phyloP scores from a whole-genome alignment of 2,329 filamentous ascomycete species.

The Triangularia setosa region DNA sequence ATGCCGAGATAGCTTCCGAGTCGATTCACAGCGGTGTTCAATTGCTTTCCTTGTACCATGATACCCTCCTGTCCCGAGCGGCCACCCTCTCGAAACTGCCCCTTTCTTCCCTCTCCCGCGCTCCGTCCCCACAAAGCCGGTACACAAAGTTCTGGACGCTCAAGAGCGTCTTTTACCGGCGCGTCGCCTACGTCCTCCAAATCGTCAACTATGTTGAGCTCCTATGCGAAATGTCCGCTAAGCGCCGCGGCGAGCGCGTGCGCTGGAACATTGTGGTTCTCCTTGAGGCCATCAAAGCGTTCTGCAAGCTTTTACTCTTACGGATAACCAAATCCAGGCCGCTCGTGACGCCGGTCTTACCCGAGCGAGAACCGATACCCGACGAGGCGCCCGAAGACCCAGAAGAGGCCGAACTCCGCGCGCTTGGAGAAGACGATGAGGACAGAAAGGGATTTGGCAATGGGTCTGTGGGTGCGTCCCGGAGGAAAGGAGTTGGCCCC shows the following conservation, averaged over 20 bases:
- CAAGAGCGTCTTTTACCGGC: slow-evolving; percentile 67
- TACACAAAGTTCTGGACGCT: slow-evolving; percentile 66
- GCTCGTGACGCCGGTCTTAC: slow-evolving; percentile 76
- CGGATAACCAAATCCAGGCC: slow-evolving; percentile 79
- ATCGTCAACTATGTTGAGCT: slow-evolving; percentile 93
- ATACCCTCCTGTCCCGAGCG: slow-evolving; percentile 69
- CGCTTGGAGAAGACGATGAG: slow-evolving; percentile 59
- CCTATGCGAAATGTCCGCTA: slow-evolving; percentile 95
- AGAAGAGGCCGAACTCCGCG: slow-evolving; percentile 45
- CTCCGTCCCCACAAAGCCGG: slow-evolving; percentile 56
- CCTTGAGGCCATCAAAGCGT: slow-evolving; percentile 79
- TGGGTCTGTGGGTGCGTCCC: slow-evolving; percentile 14
- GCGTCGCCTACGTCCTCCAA: slow-evolving; percentile 77
- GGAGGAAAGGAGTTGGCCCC: slow-evolving; percentile 12
- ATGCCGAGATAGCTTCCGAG: slow-evolving; percentile 93
- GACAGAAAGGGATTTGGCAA: slow-evolving; percentile 33
- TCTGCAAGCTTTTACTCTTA: slow-evolving; percentile 76
- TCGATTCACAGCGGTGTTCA: slow-evolving; percentile 85
- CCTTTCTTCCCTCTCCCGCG: slow-evolving; percentile 48
- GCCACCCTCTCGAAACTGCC: slow-evolving; percentile 45
- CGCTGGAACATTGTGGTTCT: slow-evolving; percentile 85
- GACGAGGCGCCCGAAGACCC: slow-evolving; percentile 50
- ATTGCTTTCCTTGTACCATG: slow-evolving; percentile 88
- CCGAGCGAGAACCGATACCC: slow-evolving; percentile 77
- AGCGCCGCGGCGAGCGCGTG: slow-evolving; percentile 73